Evolutionary conservation across 352 stramenopile species (phyloP), one percentile per base, ranked within the genome.

Genomic region (Phytophthora cryptogea): DNA sequence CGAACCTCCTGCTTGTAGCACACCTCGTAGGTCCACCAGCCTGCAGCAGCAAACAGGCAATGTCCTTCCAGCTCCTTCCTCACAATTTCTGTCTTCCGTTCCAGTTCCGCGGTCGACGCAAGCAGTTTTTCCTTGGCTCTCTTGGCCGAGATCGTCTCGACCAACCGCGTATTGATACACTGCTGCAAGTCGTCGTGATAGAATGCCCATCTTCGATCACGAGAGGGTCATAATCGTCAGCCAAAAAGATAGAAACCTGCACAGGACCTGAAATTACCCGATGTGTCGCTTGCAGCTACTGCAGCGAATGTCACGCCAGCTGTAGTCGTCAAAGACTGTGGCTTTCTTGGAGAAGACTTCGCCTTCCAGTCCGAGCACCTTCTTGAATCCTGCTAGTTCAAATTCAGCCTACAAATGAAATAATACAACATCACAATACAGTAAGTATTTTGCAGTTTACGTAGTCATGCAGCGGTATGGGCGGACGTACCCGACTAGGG

Each of bases 21-120:
- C 2, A 93, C 55, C 54, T 93, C 66, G 58, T 95, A 95, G n/a
- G 82, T 86, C 86, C 86, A 95, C 86, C 86, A 95, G 5, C 81
- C 84, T 16, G 73, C 63, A 26, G 64, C 72, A 35, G 83, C 75
- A 31, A 78, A 65, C n/a, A 93, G 23, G 56, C 86, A 93, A 16
- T 74, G 66, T 9, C 72, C 72, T n/a, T 78, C 66, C 8, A 90
- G 61, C 36, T 74, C 80, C 13, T 78, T 64, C 8, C 70, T 70
- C 13, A 90, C 80, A 13, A 88, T 75, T 35, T 74, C 60, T 10
- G 59, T 54, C 33, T 78, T 80, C 20, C 65, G 54, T 28, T 80
- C 56, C 20, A 67, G 45, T 44, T 85, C 70, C 0, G 60, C 66
- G 2, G 68, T 66, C 1, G 70, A 50, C 0, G 69, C 58, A 11